Evolutionary conservation across 768 basidiomycete genomes (phyloP), one percentile per base, ranked within the genome.

Genomic region (Megacollybia marginata): DNA sequence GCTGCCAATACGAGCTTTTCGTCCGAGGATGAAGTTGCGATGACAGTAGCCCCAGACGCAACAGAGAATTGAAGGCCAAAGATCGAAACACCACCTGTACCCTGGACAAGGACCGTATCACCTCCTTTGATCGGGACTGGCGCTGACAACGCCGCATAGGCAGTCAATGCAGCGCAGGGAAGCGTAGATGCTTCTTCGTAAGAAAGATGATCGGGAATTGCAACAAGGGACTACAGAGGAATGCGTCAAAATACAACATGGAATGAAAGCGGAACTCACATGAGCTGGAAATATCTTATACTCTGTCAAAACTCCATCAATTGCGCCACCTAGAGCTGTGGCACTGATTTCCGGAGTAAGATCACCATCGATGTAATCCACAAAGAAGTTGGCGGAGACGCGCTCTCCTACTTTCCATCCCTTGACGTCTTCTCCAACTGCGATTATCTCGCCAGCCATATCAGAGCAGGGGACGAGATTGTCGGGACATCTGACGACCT

Each of bases 321-420:
- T 59, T 13, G 66, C 63, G 1, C 71, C 79, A 4, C 81, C 80
- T 36, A 81, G 63, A 9, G 63, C 61, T 0, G 72, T 65, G 2
- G 49, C 47, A 48, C 64, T 59, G 42, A 64, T 72, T 2, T 61
- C 69, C 11, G 57, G 59, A 8, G 62, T 67, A 40, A 59, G 47
- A 48, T 79, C 74, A 2, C 75, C 76, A 50, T 75, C 59, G 15
- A 80, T 51, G 53, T 77, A 75, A 47, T 75, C 76, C 11, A 65
- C 46, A 4, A 67, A 58, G 51, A 82, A 78, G 59, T 79, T 82
- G 9, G 79, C 69, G 52, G 65, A 75, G 50, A 83, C 76, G 18
- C 76, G 74, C 51, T 81, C 79, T n/a, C 80, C 78, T 4, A 62
- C 57, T 55, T 71, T 73, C 79, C 78, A 82, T 5, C 59, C 65